These are phyloP conservation scores for Leccinum subspadiceum DNA, from an alignment of 1,284 basidiomycete genomes.

Conservation along the genomic window DNA sequence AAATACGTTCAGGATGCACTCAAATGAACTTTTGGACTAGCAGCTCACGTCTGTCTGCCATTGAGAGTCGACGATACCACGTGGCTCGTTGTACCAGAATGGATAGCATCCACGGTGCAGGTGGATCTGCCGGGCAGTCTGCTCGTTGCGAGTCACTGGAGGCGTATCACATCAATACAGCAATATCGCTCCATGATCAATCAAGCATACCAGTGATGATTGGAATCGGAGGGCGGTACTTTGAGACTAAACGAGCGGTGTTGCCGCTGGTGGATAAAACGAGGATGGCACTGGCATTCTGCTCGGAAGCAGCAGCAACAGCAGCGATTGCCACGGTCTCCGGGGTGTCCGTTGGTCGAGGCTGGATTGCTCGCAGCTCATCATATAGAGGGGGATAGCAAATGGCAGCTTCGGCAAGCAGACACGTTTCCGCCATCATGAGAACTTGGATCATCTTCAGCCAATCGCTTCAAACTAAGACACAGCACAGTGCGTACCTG, in stretches of 20 bases:
- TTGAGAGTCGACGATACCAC: conserved; percentile 83
- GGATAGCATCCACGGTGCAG: conserved; percentile 97
- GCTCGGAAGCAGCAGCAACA: conserved; percentile 92
- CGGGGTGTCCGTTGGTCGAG: conserved; percentile 86
- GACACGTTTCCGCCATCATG: conserved; percentile 99
- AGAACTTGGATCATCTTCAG: conserved; percentile 56
- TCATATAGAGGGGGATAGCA: conserved; percentile 92
- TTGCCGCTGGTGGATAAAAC: conserved; percentile 97
- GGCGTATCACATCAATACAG: conserved; percentile 5
- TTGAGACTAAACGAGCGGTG: conserved; percentile 94
- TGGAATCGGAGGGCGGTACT: conserved; percentile 93
- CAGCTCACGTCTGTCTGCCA: conserved; percentile 94
- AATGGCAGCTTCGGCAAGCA: conserved; percentile 90
- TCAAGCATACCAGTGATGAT: conserved; percentile 81
- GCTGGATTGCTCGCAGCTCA: conserved; percentile 76
- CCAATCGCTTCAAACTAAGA: background rate
- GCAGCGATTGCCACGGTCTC: conserved; percentile 95
- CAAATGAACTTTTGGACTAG: background rate
- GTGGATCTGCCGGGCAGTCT: conserved; percentile 96
- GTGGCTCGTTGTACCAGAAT: conserved; percentile 93
- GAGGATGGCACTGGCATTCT: conserved; percentile 91
- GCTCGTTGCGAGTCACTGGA: conserved; percentile 91
- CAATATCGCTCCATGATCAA: background rate
- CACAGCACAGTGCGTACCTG: conserved; percentile 53
- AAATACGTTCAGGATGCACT: conserved; percentile 1